phyloP scores from a whole-genome alignment of 169 alveolate species.

The Perkinsus marinus region DNA sequence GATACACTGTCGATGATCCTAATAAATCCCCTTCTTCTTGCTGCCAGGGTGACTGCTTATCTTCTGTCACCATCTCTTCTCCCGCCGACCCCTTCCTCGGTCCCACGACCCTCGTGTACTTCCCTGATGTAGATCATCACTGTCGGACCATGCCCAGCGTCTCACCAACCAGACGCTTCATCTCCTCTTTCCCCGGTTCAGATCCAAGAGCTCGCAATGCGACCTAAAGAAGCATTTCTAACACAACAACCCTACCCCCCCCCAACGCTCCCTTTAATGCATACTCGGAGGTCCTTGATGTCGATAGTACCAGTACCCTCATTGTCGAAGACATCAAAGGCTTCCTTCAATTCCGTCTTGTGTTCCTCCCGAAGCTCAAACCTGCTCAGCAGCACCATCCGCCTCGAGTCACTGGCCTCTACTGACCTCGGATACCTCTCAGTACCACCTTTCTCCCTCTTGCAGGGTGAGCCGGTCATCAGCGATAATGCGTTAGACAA shows the following conservation, averaged over 20 bases:
- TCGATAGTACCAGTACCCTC: conserved; percentile 79
- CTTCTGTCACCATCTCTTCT: neutral
- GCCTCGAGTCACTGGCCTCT: neutral
- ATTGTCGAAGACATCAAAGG: conserved; percentile 86
- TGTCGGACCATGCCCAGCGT: neutral
- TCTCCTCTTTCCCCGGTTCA: conserved; percentile 65
- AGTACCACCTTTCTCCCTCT: neutral
- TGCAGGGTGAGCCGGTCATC: neutral
- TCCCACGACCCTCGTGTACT: neutral
- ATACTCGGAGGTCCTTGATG: conserved; percentile 82
- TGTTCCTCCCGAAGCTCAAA: conserved; percentile 66
- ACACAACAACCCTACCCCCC: conserved; percentile 69
- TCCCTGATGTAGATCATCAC: neutral
- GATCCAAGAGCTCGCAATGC: conserved; percentile 62
- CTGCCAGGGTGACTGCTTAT: neutral
- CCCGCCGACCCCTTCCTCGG: neutral
- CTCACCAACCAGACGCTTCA: conserved; percentile 35
- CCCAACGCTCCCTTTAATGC: too few species aligned
- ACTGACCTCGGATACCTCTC: neutral
- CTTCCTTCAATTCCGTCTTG: conserved; percentile 84
- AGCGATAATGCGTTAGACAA: too few species aligned
- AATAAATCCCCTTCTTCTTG: neutral
- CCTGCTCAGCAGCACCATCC: neutral
- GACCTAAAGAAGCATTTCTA: conserved; percentile 34
- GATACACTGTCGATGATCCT: neutral